Evolutionary conservation across 441 rosid genomes (phyloP).

Genomic region (Erysimum cheiri): DNA sequence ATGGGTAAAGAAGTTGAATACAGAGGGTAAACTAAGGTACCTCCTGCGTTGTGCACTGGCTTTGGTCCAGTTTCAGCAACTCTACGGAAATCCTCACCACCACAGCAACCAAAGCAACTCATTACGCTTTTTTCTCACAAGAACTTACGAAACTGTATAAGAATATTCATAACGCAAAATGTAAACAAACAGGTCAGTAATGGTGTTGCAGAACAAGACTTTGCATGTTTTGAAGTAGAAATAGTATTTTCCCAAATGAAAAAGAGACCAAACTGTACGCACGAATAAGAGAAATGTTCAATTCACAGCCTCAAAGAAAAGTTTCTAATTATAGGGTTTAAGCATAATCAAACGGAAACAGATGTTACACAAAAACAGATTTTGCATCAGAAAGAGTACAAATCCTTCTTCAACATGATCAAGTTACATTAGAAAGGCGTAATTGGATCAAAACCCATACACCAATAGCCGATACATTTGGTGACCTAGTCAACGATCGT

Average conservation of each 20-base stretch:
- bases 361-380: not conserved
- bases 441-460: slow-evolving; percentile 16
- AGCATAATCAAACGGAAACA: slow-evolving; percentile 18
- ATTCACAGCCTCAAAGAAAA: slow-evolving; percentile 1
- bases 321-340: slow-evolving; percentile 37
- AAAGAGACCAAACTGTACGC: not conserved
- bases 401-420: slow-evolving; percentile 4
- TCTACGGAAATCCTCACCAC: slow-evolving; percentile 55
- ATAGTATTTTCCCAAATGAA: not conserved
- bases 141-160: slow-evolving; percentile 15
- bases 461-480: not conserved
- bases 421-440: not conserved
- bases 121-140: slow-evolving; percentile 43
- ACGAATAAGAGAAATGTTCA: slow-evolving; percentile 17
- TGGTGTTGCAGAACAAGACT: no score
- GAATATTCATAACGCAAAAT: not conserved
- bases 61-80: slow-evolving; percentile 54
- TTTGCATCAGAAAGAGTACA: slow-evolving; percentile 1
- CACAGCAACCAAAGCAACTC: slow-evolving; percentile 66
- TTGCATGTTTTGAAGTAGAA: no score
- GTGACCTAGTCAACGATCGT: slow-evolving; percentile 45
- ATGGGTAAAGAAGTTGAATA: not conserved
- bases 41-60: slow-evolving; percentile 48
- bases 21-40: slow-evolving; percentile 35
- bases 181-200: slow-evolving; percentile 23